Evolutionary conservation across 345 rosid genomes (phyloP).

Genomic region (Punica granatum): DNA sequence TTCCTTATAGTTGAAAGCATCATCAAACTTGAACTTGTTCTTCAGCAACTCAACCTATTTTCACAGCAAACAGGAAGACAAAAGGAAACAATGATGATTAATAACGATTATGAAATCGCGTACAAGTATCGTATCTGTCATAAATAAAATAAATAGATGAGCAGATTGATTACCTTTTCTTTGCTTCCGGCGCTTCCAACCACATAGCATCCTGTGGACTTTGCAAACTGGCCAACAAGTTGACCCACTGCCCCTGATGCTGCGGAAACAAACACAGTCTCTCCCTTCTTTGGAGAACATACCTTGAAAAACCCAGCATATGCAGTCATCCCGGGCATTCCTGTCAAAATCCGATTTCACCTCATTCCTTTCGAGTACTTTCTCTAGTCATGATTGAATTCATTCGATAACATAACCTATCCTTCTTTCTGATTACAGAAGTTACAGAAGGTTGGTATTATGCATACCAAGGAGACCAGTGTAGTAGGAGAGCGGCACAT

Average conservation of each 20-base stretch:
- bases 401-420: background rate
- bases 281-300: constrained; percentile 17
- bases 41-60: constrained; percentile 38
- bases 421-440: background rate
- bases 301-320: constrained; percentile 13
- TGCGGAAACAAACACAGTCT: constrained; percentile 9
- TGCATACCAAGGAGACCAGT: constrained; percentile 18
- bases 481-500: constrained; percentile 24
- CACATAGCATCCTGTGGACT: constrained; percentile 18
- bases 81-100: background rate
- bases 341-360: background rate
- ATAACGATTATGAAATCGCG: background rate
- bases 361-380: background rate
- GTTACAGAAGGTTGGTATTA: too few relatives aligned
- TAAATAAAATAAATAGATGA: background rate
- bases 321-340: constrained; percentile 19
- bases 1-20: constrained; percentile 54
- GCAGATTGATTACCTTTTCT: constrained; percentile 11
- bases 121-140: too few relatives aligned
- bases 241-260: constrained; percentile 13
- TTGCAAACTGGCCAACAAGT: constrained; percentile 22
- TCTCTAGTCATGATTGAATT: too few relatives aligned
- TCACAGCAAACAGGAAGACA: background rate
- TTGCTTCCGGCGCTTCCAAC: constrained; percentile 19
- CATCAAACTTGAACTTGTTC: constrained; percentile 41